Percentiles rank a stretch among this genome's conserved stretches.
phyloP scores from a whole-genome alignment of 768 basidiomycete species.

The Kwoniella sp. region DNA sequence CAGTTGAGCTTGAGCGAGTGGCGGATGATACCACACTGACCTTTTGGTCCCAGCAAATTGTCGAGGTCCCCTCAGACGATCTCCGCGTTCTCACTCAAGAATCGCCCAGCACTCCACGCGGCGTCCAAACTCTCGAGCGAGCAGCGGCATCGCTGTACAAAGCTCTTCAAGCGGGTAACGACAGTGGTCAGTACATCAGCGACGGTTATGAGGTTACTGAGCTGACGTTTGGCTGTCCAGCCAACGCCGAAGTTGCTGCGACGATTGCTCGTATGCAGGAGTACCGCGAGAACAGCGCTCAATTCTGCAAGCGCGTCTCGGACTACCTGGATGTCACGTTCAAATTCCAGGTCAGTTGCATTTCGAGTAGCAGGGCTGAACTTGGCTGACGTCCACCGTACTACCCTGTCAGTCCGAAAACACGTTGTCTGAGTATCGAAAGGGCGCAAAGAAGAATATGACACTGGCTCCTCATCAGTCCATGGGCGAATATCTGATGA shows the following conservation, averaged over 20 bases:
- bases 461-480: constrained; percentile 60
- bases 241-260: constrained; percentile 79
- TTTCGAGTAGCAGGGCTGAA: too few relatives aligned
- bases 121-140: constrained; percentile 73
- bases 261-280: constrained; percentile 89
- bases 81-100: constrained; percentile 78
- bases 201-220: not conserved
- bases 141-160: constrained; percentile 89
- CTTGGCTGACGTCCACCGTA: too few relatives aligned
- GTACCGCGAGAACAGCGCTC: constrained; percentile 79
- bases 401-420: constrained; percentile 40
- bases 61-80: constrained; percentile 78
- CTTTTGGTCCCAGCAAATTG: constrained; percentile 82
- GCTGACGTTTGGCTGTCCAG: constrained; percentile 2
- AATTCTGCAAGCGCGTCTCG: constrained; percentile 86
- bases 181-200: constrained; percentile 62
- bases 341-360: constrained; percentile 71
- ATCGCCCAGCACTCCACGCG: constrained; percentile 71
- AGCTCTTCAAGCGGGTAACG: constrained; percentile 80
- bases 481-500: constrained; percentile 76
- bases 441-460: constrained; percentile 47
- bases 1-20: constrained; percentile 23
- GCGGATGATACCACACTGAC: constrained; percentile 6
- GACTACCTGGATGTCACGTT: constrained; percentile 91
- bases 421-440: constrained; percentile 46